Evolutionary conservation across 306 rosid species (phyloP), one percentile per base, ranked within the genome.

Genomic region (Parietaria judaica): DNA sequence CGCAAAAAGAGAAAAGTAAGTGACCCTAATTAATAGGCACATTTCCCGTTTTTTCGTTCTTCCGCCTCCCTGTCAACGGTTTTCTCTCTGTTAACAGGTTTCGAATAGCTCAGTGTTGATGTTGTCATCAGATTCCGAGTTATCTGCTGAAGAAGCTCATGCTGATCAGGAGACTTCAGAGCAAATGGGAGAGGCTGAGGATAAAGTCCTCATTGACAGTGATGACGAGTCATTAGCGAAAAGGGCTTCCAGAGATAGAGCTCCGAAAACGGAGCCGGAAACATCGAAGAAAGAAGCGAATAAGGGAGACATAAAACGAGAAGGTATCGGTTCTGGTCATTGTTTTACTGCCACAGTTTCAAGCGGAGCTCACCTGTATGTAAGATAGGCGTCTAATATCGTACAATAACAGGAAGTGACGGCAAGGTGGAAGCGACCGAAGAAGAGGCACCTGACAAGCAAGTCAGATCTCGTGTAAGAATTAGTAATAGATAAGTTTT

Each of bases 41-140:
- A 23, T 23, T 23, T 23, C 31, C 31, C 31, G 31, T 0, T 23
- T 23, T 23, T 23, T 23, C 31, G 31, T 23, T 23, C 31, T 23
- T 23, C 31, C 31, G 31, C 31, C 1, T 23, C 31, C 31, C 31
- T 23, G 31, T 23, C 31, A 23, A 23, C 31, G 31, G 31, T 23
- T 23, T 23, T 23, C 31, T 23, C 31, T 23, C 31, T 23, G 45
- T 67, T 47, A 48, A 56, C 76, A 86, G 97, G 85, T 63, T 60
- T 13, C 79, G 66, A 75, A 77, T 72, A 72, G 62, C 69, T 72
- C 89, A 50, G 56, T 84, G 65, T 86, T 77, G 95, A 43, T 58
- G 48, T 66, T 84, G 54, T 81, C 95, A 66, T 89, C 92, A 65
- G 97, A 86, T 65, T 89, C 92, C 2, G 97, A 89, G 78, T 72